Evolutionary conservation across 1,284 basidiomycete genomes (phyloP).

Genomic region (Cystobasidium sp.): DNA sequence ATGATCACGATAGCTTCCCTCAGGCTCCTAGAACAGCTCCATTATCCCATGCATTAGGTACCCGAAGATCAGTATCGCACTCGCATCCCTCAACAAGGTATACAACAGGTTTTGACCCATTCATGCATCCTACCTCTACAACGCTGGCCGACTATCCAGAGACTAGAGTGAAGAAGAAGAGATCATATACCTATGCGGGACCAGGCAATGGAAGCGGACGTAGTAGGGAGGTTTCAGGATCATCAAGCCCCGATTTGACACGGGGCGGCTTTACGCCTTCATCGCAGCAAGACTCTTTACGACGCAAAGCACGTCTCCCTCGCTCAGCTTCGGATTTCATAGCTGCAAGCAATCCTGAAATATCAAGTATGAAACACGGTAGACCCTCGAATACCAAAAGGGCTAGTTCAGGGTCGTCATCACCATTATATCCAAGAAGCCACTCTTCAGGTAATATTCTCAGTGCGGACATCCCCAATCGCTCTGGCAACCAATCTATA

Average conservation of each 20-base stretch:
- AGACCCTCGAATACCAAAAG: slow-evolving; percentile 8
- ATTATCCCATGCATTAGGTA: neutral
- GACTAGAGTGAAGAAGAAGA: slow-evolving; percentile 13
- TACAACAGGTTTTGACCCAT: slow-evolving; percentile 15
- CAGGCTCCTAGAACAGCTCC: slow-evolving; percentile 11
- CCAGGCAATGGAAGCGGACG: neutral
- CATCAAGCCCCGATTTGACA: slow-evolving; percentile 8
- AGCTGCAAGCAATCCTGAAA: neutral
- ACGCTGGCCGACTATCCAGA: neutral
- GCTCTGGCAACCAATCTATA: neutral
- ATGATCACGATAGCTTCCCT: neutral
- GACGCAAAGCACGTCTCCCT: neutral
- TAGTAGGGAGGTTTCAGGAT: neutral
- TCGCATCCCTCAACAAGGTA: slow-evolving; percentile 1
- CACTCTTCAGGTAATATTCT: slow-evolving; percentile 8
- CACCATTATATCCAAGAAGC: slow-evolving; percentile 12
- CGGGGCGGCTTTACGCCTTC: neutral
- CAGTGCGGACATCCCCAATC: neutral
- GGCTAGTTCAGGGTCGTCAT: slow-evolving; percentile 2
- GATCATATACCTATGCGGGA: neutral
- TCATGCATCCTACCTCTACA: neutral
- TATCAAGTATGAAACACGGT: neutral
- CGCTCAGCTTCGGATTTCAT: slow-evolving; percentile 28
- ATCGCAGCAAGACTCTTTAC: slow-evolving; percentile 1
- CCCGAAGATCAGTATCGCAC: slow-evolving; percentile 1